Conservation (phyloP, 2,329 filamentous ascomycete genomes). For the Hymenoscyphus fructigenus region DNA sequence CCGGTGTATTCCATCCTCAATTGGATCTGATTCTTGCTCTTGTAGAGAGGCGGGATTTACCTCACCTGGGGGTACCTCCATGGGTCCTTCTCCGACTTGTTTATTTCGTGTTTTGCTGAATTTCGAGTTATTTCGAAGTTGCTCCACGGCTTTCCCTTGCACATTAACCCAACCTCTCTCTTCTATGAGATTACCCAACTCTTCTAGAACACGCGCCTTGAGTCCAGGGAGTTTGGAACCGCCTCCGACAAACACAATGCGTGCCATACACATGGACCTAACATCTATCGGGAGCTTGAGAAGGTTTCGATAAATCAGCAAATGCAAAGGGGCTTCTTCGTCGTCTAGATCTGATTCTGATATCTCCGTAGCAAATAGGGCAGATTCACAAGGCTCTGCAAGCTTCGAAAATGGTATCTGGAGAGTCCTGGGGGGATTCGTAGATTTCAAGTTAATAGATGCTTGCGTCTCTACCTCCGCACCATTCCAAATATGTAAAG, state of each 20-base stretch:
- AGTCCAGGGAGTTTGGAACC: constrained; percentile 77
- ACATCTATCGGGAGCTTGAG: constrained; percentile 78
- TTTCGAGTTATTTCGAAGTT: constrained; percentile 41
- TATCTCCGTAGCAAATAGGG: constrained; percentile 65
- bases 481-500: constrained; percentile 26
- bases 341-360: constrained; percentile 70
- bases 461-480: constrained; percentile 29
- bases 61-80: constrained; percentile 13
- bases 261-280: constrained; percentile 80
- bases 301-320: constrained; percentile 74
- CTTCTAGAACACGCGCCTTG: constrained; percentile 72
- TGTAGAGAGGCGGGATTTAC: constrained; percentile 30
- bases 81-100: constrained; percentile 24
- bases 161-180: constrained; percentile 76
- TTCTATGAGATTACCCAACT: constrained; percentile 66
- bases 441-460: constrained; percentile 45
- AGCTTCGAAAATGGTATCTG: constrained; percentile 69
- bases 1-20: constrained; percentile 57
- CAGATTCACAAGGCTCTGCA: constrained; percentile 70
- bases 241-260: constrained; percentile 83
- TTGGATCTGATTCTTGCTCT: constrained; percentile 52
- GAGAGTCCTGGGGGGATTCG: constrained; percentile 52
- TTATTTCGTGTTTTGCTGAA: constrained; percentile 30
- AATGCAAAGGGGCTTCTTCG: constrained; percentile 76
- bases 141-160: constrained; percentile 64